These are phyloP conservation scores for Tardiomyces blankii DNA, from an alignment of 1,139 yeast species.

Conservation along the genomic window DNA sequence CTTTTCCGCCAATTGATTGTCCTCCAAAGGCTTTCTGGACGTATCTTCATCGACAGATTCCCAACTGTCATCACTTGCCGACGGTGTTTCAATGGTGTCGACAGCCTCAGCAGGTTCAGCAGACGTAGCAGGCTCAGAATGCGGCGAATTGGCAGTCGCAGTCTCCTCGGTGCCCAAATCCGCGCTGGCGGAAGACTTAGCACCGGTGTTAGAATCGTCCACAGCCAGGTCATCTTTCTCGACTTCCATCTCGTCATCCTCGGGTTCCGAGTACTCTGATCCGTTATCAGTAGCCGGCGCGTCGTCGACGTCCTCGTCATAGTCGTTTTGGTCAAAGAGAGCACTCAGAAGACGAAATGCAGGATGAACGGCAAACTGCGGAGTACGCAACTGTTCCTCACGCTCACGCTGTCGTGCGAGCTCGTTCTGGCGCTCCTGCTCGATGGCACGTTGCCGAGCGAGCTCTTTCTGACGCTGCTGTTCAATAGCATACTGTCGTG, in stretches of 20 bases:
- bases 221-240: not conserved
- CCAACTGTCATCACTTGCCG: no score
- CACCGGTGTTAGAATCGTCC: no score
- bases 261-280: not conserved
- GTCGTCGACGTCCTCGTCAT: not conserved
- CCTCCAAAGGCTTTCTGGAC: not conserved
- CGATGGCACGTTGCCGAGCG: not conserved
- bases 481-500: not conserved
- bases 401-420: not conserved
- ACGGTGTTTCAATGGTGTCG: no score
- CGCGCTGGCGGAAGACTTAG: no score
- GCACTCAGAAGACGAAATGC: not conserved
- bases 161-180: no score
- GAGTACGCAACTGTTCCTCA: not conserved
- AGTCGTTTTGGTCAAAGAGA: not conserved
- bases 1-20: not conserved
- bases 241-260: not conserved
- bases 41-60: no score
- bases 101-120: no score
- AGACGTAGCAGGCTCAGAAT: no score
- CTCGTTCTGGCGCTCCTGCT: not conserved
- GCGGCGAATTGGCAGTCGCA: no score
- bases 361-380: not conserved
- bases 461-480: not conserved
- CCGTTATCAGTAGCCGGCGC: not conserved